Evolutionary conservation across 1,139 yeast genomes (phyloP).

Genomic region (Eremothecium sinecaudum): DNA sequence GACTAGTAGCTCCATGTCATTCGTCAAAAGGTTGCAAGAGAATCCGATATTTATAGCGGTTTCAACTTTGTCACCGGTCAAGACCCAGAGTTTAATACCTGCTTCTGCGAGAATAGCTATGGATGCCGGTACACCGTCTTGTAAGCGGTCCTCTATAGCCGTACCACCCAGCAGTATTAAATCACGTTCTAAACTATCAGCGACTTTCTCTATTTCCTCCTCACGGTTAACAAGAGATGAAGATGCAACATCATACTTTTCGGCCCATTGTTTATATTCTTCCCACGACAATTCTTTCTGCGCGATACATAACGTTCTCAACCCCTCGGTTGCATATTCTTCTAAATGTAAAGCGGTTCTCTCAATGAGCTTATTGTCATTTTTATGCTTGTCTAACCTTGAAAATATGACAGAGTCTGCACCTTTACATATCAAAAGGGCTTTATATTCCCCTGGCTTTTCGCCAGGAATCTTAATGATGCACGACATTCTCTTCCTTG

Average conservation of each 20-base stretch:
- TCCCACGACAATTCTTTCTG: constrained; percentile 58
- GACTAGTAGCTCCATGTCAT: constrained; percentile 77
- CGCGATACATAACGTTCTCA: constrained; percentile 89
- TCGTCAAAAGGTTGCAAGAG: constrained; percentile 82
- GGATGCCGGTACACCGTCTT: constrained; percentile 93
- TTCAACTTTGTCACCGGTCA: constrained; percentile 96
- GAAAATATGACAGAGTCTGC: constrained; percentile 88
- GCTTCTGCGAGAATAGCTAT: constrained; percentile 78
- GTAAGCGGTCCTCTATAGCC: constrained; percentile 93
- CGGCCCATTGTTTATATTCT: constrained; percentile 60
- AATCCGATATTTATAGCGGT: constrained; percentile 97
- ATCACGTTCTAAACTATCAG: constrained; percentile 70
- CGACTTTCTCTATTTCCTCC: constrained; percentile 63
- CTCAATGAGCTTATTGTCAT: constrained; percentile 36
- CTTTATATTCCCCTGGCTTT: constrained; percentile 38
- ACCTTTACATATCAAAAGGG: constrained; percentile 74
- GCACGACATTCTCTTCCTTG: constrained; percentile 95
- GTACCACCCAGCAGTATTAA: constrained; percentile 83
- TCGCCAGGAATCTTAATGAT: constrained; percentile 53
- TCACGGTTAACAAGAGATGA: constrained; percentile 71
- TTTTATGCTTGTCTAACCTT: constrained; percentile 41
- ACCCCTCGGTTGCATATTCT: constrained; percentile 92
- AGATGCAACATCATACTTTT: constrained; percentile 64
- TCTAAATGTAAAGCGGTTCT: constrained; percentile 79
- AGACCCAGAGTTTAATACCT: constrained; percentile 93